phyloP scores from a whole-genome alignment of 106 monocot species.

The Platanthera zijinensis region DNA sequence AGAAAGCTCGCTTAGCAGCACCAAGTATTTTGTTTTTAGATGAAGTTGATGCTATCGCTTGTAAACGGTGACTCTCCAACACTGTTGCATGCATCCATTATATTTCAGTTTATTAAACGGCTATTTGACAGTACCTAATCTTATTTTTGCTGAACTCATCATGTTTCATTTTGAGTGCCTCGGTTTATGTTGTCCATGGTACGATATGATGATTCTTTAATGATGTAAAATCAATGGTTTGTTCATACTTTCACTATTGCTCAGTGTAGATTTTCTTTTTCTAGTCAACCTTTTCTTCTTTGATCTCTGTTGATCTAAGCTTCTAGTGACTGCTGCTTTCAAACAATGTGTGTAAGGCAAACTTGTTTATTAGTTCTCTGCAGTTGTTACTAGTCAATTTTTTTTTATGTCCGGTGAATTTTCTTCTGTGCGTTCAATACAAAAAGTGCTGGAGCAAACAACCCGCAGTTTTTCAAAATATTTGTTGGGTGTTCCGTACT shows the following conservation, averaged over 20 bases:
- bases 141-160: background rate
- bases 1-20: conserved; percentile 70
- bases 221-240: background rate
- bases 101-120: background rate
- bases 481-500: background rate
- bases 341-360: background rate
- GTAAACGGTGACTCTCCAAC: conserved; percentile 48
- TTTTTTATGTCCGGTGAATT: too few species aligned
- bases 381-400: background rate
- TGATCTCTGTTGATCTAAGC: background rate
- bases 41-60: conserved; percentile 90
- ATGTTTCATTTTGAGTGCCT: background rate
- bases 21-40: conserved; percentile 98
- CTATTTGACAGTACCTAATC: background rate
- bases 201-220: background rate
- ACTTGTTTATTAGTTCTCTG: background rate
- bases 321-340: background rate
- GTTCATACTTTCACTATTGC: background rate
- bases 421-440: background rate
- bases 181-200: background rate
- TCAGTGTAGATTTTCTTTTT: background rate
- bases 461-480: background rate
- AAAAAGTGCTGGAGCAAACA: background rate
- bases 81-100: background rate
- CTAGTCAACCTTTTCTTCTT: background rate